These are phyloP conservation scores for Hypoxylon sp. DNA, from an alignment of 2,329 filamentous ascomycete species.

Conservation along the genomic window DNA sequence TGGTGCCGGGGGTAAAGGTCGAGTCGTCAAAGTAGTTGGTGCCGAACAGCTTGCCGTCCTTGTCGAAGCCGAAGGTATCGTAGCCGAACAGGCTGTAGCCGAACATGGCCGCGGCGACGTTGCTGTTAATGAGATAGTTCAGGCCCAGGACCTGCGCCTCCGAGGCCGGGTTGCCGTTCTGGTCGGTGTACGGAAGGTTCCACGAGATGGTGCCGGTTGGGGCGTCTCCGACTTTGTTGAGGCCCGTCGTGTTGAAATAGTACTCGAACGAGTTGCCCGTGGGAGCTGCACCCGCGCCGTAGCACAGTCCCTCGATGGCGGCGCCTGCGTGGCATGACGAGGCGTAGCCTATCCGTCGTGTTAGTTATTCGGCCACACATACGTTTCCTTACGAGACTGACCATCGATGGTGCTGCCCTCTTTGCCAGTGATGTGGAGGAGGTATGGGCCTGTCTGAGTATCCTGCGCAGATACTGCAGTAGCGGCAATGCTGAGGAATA, in stretches of 20 bases:
- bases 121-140: slow-evolving; percentile 45
- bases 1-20: slow-evolving; percentile 41
- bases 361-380: slow-evolving; percentile 21
- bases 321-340: slow-evolving; percentile 52
- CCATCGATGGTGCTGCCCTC: slow-evolving; percentile 47
- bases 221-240: slow-evolving; percentile 25
- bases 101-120: slow-evolving; percentile 51
- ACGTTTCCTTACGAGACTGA: slow-evolving; percentile 13
- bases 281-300: slow-evolving; percentile 37
- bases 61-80: slow-evolving; percentile 49
- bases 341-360: slow-evolving; percentile 45
- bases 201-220: slow-evolving; percentile 49
- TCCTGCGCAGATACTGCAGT: slow-evolving; percentile 48
- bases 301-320: slow-evolving; percentile 52
- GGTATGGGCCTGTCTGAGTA: slow-evolving; percentile 51
- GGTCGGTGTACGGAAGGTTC: slow-evolving; percentile 44
- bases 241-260: slow-evolving; percentile 52
- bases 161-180: slow-evolving; percentile 23
- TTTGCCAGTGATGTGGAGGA: slow-evolving; percentile 49
- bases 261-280: slow-evolving; percentile 44
- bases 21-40: slow-evolving; percentile 47
- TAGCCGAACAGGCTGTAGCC: too few species aligned
- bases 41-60: slow-evolving; percentile 46
- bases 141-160: slow-evolving; percentile 43
- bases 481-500: slow-evolving; percentile 47